Evolutionary conservation across 106 monocot genomes (phyloP), one percentile per base, ranked within the genome.

Genomic region (Dendrobium officinale): DNA sequence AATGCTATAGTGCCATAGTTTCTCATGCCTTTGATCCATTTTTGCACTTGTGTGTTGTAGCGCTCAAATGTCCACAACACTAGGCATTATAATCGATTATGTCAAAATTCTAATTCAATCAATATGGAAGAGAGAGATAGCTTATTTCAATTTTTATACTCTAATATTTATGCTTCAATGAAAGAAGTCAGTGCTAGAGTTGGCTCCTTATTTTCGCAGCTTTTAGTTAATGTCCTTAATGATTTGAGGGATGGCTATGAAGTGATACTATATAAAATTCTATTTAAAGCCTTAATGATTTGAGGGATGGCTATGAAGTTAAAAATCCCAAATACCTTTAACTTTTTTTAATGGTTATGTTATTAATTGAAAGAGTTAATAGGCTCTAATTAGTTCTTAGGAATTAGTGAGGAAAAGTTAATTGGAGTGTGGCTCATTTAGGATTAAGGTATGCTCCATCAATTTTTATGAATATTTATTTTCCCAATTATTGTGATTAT

Each of bases 191-290:
- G 88, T 0, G 42, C 26, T 26, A 26, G 26, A 26, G 26, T 88
- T 0, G 91, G 91, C 9, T 80, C 48, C 18, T 40, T 88, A 20
- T 91, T 91, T 80, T 91, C 89, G 89, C 87, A 91, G 43, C 55
- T 89, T 11, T 42, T 89, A 72, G 83, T 79, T 18, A 72, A 64
- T 19, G 91, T 86, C 19, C 86, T 91, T 87, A 87, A 89, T 20
- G 29, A 68, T 8, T 81, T 81, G 70, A 81, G 79, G 24, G 91
- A 89, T 48, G 89, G 91, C 0, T 91, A 91, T 51, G 88, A 91
- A 51, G 78, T 91, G 42, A 75, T 91, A 5, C 77, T 88, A 55
- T 44, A 61, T 0, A 85, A 89, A 40, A 74, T 75, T 51, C 85
- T 85, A 16, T 86, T 85, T 15, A 87, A 83, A 1, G 79, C 83